Evolutionary conservation across 2,329 filamentous ascomycete genomes (phyloP).

Genomic region (Monilinia fructicola): DNA sequence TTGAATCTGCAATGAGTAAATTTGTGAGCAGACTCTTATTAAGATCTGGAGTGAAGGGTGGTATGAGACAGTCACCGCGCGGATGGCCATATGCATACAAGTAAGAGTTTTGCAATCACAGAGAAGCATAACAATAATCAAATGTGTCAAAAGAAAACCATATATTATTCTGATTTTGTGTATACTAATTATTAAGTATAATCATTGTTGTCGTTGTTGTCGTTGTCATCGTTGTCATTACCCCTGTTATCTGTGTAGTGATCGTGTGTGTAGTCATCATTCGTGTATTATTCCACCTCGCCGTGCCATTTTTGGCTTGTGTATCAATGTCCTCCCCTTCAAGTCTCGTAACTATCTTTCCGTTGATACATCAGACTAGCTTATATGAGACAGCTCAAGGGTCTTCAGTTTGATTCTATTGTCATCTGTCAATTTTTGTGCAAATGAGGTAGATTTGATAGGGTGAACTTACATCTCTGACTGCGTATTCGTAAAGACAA

Average conservation of each 20-base stretch:
- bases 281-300: neutral
- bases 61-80: too few relatives aligned
- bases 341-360: neutral
- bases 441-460: neutral
- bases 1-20: too few relatives aligned
- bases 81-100: too few relatives aligned
- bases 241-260: neutral
- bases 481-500: conserved; percentile 11
- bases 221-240: neutral
- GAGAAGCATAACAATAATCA: neutral
- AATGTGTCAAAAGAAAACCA: neutral
- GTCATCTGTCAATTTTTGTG: neutral
- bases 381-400: neutral
- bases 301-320: neutral
- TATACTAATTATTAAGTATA: neutral
- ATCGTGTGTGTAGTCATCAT: neutral
- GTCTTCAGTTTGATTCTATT: conserved; percentile 12
- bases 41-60: too few relatives aligned
- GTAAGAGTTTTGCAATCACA: too few relatives aligned
- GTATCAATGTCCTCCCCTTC: neutral
- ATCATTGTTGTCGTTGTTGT: neutral
- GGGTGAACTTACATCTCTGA: conserved; percentile 17
- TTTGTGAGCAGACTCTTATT: too few relatives aligned
- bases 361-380: too few relatives aligned
- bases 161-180: neutral